Base-by-base conservation (phyloP, 2,329 filamentous ascomycete species). In the Talaromyces sp. region DNA sequence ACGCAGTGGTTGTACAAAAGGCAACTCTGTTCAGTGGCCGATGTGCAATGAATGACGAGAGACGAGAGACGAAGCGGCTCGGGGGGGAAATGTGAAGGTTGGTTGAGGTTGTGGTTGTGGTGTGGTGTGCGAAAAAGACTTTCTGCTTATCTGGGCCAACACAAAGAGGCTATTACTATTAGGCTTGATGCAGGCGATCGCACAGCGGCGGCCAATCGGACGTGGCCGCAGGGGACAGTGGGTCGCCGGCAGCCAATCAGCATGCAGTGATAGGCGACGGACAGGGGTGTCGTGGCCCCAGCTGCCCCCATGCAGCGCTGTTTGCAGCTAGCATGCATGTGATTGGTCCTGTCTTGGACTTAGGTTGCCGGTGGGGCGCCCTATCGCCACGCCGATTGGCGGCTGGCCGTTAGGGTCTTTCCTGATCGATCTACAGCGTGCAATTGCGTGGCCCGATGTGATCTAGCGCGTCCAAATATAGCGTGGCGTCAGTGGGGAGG, bases 251-350 rank as follows among this genome's bases (percentile, higher is more conserved):
- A 40, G 14, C 36, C 36, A n/a, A n/a, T 40, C 16, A 40, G 36
- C 16, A n/a, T 1, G 36, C 14, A 2, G 1, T 2, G 36, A 40
- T 40, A 40, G 4, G 12, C 5, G 16, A 12, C 4, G 12, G 16
- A 16, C 36, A 40, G 14, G 44, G 44, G 1, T 23, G 18, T 1
- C 18, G n/a, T 47, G 42, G 42, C 42, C 42, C 40, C n/a, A 44
- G 40, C 40, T 42, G 40, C n/a, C n/a, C 40, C 40, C 40, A 42
- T 42, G 40, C 14, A 12, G 40, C 40, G n/a, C 40, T 55, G 60
- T 18, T 58, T 62, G 60, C 60, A 55, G 60, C 60, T 47, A 23
- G 23, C 23, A 23, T 23, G 23, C 23, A 23, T 23, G 56, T 40
- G 4, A 62, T 62, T 62, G 60, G 60, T 27, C 30, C 51, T 47